Evolutionary conservation across 2,329 filamentous ascomycete genomes (phyloP).

Genomic region (Sporothrix protearum): DNA sequence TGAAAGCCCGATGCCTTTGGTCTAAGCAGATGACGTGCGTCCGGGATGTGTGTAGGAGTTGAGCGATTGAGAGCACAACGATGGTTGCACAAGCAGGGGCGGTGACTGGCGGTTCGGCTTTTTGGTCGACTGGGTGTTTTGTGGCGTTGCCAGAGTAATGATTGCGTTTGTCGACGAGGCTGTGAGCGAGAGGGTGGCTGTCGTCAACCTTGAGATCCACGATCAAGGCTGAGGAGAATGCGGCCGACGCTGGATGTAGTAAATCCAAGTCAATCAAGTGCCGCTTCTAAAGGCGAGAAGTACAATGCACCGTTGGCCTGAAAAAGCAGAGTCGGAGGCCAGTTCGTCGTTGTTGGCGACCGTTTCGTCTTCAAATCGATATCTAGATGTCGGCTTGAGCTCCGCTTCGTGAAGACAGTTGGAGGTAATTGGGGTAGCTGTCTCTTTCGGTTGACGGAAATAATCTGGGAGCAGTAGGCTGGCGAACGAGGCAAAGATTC

Average conservation of each 20-base stretch:
- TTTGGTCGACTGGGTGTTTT: not conserved
- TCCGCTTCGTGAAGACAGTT: not conserved
- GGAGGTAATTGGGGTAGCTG: slow-evolving; percentile 12
- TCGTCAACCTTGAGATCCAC: not conserved
- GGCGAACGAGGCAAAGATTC: not conserved
- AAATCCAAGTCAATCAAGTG: not conserved
- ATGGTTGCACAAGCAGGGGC: not conserved
- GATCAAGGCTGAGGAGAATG: not conserved
- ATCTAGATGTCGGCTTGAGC: not conserved
- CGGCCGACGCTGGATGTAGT: not conserved
- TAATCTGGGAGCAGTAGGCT: slow-evolving; percentile 4
- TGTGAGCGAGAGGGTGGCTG: not conserved
- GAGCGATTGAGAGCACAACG: not conserved
- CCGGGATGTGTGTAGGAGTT: not conserved
- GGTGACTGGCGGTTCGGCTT: not conserved
- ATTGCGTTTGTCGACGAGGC: not conserved
- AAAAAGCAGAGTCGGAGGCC: not conserved
- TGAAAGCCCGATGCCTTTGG: not conserved
- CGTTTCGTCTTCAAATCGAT: not conserved
- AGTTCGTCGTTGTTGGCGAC: not conserved
- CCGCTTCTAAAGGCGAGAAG: not conserved
- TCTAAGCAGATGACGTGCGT: not conserved
- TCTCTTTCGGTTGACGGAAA: slow-evolving; percentile 1
- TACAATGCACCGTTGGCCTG: not conserved
- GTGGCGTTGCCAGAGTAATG: not conserved